phyloP scores from a whole-genome alignment of 345 rosid species.

The Populus simonii region DNA sequence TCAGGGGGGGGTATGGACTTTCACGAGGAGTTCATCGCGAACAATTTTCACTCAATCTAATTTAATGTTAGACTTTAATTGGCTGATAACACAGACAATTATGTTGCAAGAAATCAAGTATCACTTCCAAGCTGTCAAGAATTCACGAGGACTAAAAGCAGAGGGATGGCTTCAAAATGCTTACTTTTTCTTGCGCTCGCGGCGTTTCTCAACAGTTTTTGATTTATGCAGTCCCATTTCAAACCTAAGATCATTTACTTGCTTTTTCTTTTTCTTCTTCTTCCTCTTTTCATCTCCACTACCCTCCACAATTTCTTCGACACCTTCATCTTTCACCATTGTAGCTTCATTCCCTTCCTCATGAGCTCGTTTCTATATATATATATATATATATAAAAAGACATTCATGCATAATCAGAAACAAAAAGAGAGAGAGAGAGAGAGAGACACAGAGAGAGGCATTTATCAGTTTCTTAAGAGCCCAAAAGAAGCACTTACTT shows the following conservation, averaged over 20 bases:
- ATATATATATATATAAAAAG: background rate
- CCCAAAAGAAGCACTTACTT: constrained; percentile 1
- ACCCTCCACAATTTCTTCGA: constrained; percentile 19
- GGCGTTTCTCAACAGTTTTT: constrained; percentile 41
- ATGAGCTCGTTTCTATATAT: constrained; percentile 19
- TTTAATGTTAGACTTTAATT: no score
- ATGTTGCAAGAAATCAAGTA: no score
- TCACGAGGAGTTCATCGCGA: no score
- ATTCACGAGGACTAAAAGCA: background rate
- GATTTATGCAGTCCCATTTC: constrained; percentile 34
- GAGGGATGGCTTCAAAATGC: background rate
- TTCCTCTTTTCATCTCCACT: constrained; percentile 42
- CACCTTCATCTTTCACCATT: constrained; percentile 20
- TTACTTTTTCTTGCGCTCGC: constrained; percentile 71
- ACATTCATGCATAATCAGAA: background rate
- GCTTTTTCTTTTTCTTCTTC: constrained; percentile 69
- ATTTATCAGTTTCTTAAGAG: no score
- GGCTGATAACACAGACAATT: no score
- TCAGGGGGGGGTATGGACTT: no score
- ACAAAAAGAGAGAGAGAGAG: no score
- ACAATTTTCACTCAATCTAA: no score
- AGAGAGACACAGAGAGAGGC: no score
- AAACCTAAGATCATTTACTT: constrained; percentile 63
- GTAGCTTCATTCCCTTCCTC: constrained; percentile 22
- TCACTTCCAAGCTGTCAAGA: no score